These are phyloP conservation scores for Bretschneidera sinensis DNA, from an alignment of 345 rosid genomes.

Conservation along the genomic window DNA sequence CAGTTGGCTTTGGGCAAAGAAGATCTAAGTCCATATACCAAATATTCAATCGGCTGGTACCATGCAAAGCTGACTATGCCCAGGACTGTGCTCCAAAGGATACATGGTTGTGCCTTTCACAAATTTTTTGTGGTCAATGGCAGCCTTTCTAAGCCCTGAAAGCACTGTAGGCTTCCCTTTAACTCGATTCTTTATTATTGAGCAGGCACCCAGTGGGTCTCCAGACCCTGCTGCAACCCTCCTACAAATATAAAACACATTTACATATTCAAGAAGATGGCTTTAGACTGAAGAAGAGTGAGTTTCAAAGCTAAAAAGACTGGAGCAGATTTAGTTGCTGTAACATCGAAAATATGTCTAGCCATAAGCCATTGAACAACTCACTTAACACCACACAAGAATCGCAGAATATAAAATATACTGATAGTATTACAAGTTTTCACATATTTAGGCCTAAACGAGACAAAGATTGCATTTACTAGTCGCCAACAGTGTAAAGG, in stretches of 20 bases:
- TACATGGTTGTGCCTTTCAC: conserved; percentile 56
- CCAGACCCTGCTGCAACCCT: conserved; percentile 69
- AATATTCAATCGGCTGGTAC: conserved; percentile 24
- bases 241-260: conserved; percentile 24
- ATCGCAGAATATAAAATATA: not conserved
- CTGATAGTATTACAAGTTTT: not conserved
- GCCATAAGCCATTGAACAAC: not conserved
- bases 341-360: not conserved
- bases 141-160: conserved; percentile 44
- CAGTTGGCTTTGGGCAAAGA: conserved; percentile 1
- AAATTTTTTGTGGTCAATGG: conserved; percentile 45
- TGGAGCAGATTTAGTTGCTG: no score
- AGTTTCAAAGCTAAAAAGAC: no score
- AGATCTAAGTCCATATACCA: not conserved
- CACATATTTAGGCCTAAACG: not conserved
- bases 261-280: conserved; percentile 1
- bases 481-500: not conserved
- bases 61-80: conserved; percentile 65
- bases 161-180: conserved; percentile 26
- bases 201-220: conserved; percentile 53
- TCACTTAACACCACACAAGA: no score
- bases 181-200: conserved; percentile 39
- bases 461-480: not conserved
- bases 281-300: not conserved
- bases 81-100: conserved; percentile 63